phyloP scores from a whole-genome alignment of 2,329 filamentous ascomycete genomes.

The Chrysoporthe puriensis region DNA sequence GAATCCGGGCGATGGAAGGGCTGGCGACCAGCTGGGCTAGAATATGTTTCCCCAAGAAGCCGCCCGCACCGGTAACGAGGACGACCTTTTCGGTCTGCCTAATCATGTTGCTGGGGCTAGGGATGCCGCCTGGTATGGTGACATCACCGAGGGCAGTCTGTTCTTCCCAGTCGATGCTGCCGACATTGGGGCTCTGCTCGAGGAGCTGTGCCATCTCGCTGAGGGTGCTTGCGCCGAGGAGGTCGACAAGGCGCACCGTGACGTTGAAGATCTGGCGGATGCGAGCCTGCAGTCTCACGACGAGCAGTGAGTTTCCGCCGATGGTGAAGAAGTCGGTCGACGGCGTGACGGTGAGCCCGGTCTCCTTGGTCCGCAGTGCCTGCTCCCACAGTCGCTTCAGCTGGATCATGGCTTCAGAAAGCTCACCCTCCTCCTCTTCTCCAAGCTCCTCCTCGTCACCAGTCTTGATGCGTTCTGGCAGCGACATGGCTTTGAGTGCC shows the following conservation, averaged over 20 bases:
- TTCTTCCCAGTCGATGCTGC: conserved; percentile 28
- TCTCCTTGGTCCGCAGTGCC: neutral
- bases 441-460: neutral
- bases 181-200: conserved; percentile 16
- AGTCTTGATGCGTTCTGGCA: neutral
- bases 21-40: conserved; percentile 41
- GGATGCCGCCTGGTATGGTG: neutral
- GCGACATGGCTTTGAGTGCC: conserved; percentile 32
- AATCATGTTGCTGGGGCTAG: neutral
- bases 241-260: neutral
- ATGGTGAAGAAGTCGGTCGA: conserved; percentile 45
- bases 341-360: neutral
- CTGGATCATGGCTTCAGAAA: neutral
- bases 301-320: conserved; percentile 46
- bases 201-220: conserved; percentile 42
- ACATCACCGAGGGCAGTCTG: conserved; percentile 28
- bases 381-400: neutral
- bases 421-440: neutral
- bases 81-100: conserved; percentile 27
- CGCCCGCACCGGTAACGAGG: conserved; percentile 42
- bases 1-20: conserved; percentile 40
- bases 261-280: conserved; percentile 41
- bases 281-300: conserved; percentile 41
- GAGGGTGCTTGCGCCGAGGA: conserved; percentile 38
- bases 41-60: conserved; percentile 45